These are phyloP conservation scores for Fusarium guadeloupense DNA, from an alignment of 2,329 filamentous ascomycete genomes.

Conservation along the genomic window DNA sequence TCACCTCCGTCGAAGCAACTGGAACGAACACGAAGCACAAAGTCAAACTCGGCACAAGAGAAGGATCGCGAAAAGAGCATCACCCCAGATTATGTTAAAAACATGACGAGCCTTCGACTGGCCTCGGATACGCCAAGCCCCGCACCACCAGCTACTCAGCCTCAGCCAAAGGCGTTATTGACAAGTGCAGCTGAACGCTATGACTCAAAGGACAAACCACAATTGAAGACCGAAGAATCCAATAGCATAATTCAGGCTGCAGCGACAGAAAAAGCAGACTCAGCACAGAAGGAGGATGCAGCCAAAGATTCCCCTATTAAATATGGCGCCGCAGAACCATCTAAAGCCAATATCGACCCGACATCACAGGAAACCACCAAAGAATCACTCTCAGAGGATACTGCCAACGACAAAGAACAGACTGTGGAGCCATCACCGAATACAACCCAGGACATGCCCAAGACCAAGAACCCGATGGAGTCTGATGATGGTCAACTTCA, in stretches of 20 bases:
- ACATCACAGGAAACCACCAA: not conserved
- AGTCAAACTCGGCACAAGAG: slow-evolving; percentile 12
- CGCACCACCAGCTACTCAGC: slow-evolving; percentile 27
- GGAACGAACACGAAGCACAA: slow-evolving; percentile 15
- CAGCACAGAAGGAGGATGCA: not conserved
- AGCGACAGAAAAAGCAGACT: not conserved
- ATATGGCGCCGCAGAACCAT: not conserved
- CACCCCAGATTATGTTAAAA: slow-evolving; percentile 45
- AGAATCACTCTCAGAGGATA: not conserved
- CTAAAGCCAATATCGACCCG: slow-evolving; percentile 8
- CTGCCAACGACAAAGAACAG: slow-evolving; percentile 1
- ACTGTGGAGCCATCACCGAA: not conserved
- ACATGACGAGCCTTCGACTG: slow-evolving; percentile 47
- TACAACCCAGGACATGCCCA: slow-evolving; percentile 3
- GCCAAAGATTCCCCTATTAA: slow-evolving; percentile 20
- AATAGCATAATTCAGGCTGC: slow-evolving; percentile 5
- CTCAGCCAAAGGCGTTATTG: slow-evolving; percentile 33
- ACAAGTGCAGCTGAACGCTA: slow-evolving; percentile 29
- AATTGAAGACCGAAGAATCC: slow-evolving; percentile 29
- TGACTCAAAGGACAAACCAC: slow-evolving; percentile 21
- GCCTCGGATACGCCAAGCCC: slow-evolving; percentile 40
- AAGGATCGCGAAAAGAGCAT: slow-evolving; percentile 35
- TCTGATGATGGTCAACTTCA: slow-evolving; percentile 23
- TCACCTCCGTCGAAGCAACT: slow-evolving; percentile 10
- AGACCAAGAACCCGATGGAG: slow-evolving; percentile 5